phyloP scores from a whole-genome alignment of 768 basidiomycete species.

The Leucosporidium scottii region DNA sequence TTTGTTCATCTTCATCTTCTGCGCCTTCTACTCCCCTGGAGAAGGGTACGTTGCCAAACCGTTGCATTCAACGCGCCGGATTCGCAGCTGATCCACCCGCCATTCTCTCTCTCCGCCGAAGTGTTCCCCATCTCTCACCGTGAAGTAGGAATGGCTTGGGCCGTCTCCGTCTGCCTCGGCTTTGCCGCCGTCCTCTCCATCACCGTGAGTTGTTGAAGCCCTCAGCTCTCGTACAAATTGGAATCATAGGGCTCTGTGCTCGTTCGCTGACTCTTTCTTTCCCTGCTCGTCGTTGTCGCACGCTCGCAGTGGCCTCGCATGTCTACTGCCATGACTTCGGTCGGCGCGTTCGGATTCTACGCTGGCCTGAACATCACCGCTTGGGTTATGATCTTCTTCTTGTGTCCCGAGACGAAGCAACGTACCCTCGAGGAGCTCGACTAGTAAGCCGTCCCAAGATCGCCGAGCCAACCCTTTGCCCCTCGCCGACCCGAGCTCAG shows the following conservation, averaged over 20 bases:
- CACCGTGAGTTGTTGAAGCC: conserved; percentile 1
- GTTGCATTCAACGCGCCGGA: too few relatives aligned
- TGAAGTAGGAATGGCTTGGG: conserved; percentile 47
- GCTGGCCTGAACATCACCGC: conserved; percentile 31
- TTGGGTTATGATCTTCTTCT: conserved; percentile 40
- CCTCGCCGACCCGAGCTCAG: too few relatives aligned
- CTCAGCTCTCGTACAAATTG: too few relatives aligned
- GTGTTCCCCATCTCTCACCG: conserved; percentile 23
- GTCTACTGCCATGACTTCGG: conserved; percentile 37
- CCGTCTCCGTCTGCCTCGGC: conserved; percentile 46
- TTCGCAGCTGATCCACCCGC: too few relatives aligned
- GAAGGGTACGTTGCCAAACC: too few relatives aligned
- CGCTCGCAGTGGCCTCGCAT: conserved; percentile 17
- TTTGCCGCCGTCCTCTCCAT: conserved; percentile 22
- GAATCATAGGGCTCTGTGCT: too few relatives aligned
- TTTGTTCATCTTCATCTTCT: conserved; percentile 37
- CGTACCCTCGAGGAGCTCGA: conserved; percentile 38
- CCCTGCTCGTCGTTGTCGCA: neutral
- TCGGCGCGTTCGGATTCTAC: conserved; percentile 39
- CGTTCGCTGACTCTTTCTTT: neutral
- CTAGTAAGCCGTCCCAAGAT: conserved; percentile 3
- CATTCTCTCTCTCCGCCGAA: conserved; percentile 17
- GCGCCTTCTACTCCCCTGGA: neutral
- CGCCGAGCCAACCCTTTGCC: too few relatives aligned
- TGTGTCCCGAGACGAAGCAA: conserved; percentile 37